Evolutionary conservation across 129 eudicot genomes (phyloP), one percentile per base, ranked within the genome.

Genomic region (Saussurea involucrata): DNA sequence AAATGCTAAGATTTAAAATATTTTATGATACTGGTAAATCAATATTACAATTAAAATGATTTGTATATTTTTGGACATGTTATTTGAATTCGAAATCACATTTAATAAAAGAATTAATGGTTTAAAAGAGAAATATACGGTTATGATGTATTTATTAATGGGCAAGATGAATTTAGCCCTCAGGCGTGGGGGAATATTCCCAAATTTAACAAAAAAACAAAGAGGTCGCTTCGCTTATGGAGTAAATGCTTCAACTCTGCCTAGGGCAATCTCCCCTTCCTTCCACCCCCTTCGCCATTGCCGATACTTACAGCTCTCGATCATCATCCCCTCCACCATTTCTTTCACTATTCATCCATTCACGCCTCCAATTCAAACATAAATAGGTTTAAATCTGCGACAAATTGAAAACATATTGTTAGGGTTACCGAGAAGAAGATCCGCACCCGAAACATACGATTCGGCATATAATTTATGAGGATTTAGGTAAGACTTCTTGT

Each of bases 381-480:
- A 32, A 21, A 4, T 53, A 11, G 68, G 12, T 68, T 68, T 20
- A 24, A 77, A 77, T 77, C 81, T 77, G 68, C 75, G 28, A 40
- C 53, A 55, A 53, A 77, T 46, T 3, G 6, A 15, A 9, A 5
- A 76, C 9, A 15, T 13, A 2, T 61, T 36, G 63, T 75, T 76
- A 76, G 80, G 80, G 80, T 76, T 76, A 18, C 73, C 13, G 33
- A 76, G 33, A 44, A 55, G 76, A 78, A 78, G 82, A 78, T 78
- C 82, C 82, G 76, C 72, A 78, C 79, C 40, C 72, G 6, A 63
- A 64, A 64, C 71, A 64, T 27, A 63, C 82, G 81, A 77, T 78
- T 70, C 58, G 71, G 49, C 63, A 6, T 63, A 3, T 61, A 57
- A 37, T 78, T 78, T 61, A 78, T 78, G 82, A 78, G 75, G 77